Evolutionary conservation across 2,329 filamentous ascomycete genomes (phyloP), one percentile per base, ranked within the genome.

Genomic region (Tolypocladium capitatum): DNA sequence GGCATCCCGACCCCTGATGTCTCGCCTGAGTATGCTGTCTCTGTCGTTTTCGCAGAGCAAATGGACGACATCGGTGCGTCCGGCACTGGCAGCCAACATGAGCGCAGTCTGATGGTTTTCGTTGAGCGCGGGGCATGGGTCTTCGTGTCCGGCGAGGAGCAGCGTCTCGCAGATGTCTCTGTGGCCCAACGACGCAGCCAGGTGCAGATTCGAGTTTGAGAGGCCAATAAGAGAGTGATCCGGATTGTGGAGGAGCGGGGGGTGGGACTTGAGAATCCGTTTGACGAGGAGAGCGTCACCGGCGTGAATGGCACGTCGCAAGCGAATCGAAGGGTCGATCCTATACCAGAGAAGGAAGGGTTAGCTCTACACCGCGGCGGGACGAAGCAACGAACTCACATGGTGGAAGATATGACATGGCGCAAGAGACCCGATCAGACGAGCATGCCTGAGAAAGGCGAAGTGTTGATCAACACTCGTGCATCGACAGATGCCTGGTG

Each of bases 131-230:
- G 89, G 80, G 45, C 80, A 80, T 5, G 74, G 75, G n/a, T 71
- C 63, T 63, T 94, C 87, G 63, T 94, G 88, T 48, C 84, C 85
- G 5, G 78, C 72, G n/a, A 76, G 70, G 52, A 94, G 72, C 28
- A 95, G 78, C 47, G 81, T 74, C 55, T 77, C 74, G 61, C 79
- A 83, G 56, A 92, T 83, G 43, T 80, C 69, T 8, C 79, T 70
- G 60, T 83, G 77, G 46, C 87, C 88, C 48, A 88, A 72, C 8
- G 78, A 78, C 11, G 85, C 84, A 40, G 88, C 86, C 2, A 94
- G 75, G 63, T 94, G 88, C 35, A 95, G 75, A 53, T 81, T 88
- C 2, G 87, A 91, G 68, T 94, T 92, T 63, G 84, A 85, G 55
- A 86, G 81, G 45, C 76, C 78, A 9, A 65, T 59, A 52, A 81